Base-by-base conservation (phyloP, 805 yeast species). In the Barnettozyma wickerhamii region DNA sequence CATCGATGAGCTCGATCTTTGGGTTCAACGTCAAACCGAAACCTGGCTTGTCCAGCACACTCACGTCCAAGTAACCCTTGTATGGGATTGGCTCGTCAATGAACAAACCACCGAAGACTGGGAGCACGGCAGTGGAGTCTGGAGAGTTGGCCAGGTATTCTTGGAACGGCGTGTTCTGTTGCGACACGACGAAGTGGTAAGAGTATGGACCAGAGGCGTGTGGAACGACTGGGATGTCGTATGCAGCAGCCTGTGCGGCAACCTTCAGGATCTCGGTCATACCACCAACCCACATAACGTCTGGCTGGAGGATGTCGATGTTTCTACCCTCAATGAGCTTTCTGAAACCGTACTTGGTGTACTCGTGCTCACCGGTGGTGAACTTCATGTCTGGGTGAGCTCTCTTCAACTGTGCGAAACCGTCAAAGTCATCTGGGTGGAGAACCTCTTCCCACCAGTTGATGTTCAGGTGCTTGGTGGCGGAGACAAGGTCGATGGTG, bases 171-270 rank as follows among this genome's bases (percentile, higher is more conserved):
- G 77, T 70, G 53, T 72, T 71, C 45, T 63, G 63, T 49, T 70
- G 76, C 12, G 74, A 66, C 14, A 67, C 69, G 36, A 71, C 75
- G 48, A 71, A 71, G 51, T 71, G 76, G 55, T 72, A 71, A 5
- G 75, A 69, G 56, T 72, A 71, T 30, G 75, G 74, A 43, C 77
- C 76, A n/a, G 73, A 66, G 26, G 76, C 77, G 48, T 72, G 77
- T 27, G 75, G 75, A 41, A 72, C 77, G 34, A 72, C 74, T 20
- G 77, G 77, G 37, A 71, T 68, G 47, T 72, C 77, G 47, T 72
- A 72, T 15, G 76, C 75, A 35, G 74, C 74, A 20, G 76, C 76
- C 51, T 71, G 76, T 14, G 66, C 68, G 31, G 73, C 66, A 37
- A 72, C 60, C 47, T 68, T 65, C 39, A 72, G 55, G 26, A 71